Evolutionary conservation across 2,329 filamentous ascomycete genomes (phyloP), one percentile per base, ranked within the genome.

Genomic region (Diaporthe velutina): DNA sequence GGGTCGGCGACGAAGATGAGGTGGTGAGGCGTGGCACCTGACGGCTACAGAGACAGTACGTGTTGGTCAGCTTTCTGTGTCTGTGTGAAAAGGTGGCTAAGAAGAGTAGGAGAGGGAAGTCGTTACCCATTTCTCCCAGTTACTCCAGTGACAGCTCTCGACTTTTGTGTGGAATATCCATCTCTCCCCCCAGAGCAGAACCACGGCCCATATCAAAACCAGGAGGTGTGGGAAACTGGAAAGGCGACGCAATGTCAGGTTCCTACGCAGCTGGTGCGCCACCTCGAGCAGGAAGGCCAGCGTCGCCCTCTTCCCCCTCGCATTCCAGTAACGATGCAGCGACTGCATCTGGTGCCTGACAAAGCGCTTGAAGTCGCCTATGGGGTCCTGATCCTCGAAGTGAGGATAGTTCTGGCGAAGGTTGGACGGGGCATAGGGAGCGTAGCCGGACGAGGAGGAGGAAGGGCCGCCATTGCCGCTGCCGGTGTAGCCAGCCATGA

Each of bases 111-210:
- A 45, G 30, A 67, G 22, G 10, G 6, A 17, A 5, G 13, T 74
- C 64, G 90, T 81, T 88, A 98, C 95, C 96, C 97, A 99, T 83
- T 91, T 89, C 86, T 99, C 97, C 97, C 97, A 99, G 54, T 90
- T 90, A 48, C 90, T 88, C 97, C 97, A 99, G 72, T 90, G 85
- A 83, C 97, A 99, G 70, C 86, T 88, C 73, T 90, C 86, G 22
- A 98, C 90, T 75, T 90, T 92, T 77, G 90, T 90, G 71, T 89
- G 87, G 83, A 97, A 98, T 48, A 93, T 89, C 83, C 90, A 93
- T 75, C 94, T 88, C 86, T 99, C 97, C 1, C 96, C 95, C 91
- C 94, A 97, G 77, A 97, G 90, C 76, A 99, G 80, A 28, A 94
- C 88, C 30, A 94, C 82, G 54, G 95, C 79, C 96, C 97, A 99